Conservation (phyloP, 768 basidiomycete genomes). For the Pleurotus giganteus region DNA sequence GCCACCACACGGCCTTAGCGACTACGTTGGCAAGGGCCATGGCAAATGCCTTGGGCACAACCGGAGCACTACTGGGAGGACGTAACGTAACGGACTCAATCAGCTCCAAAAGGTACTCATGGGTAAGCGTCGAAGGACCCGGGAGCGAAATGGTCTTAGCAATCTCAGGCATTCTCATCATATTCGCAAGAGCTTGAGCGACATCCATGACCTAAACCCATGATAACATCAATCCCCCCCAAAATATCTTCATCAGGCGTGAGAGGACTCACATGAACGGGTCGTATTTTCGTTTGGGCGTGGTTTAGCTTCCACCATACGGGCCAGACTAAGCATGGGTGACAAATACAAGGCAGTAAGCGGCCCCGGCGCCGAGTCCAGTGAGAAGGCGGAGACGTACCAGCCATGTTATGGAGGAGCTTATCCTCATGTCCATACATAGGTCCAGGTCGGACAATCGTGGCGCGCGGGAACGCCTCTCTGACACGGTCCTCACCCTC, state of each 20-base stretch:
- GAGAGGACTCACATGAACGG: slow-evolving; percentile 73
- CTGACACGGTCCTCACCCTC: slow-evolving; percentile 88
- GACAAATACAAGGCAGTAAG: slow-evolving; percentile 11
- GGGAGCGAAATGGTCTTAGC: slow-evolving; percentile 77
- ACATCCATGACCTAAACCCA: slow-evolving; percentile 81
- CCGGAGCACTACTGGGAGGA: slow-evolving; percentile 67
- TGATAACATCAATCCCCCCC: slow-evolving; percentile 10
- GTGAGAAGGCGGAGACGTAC: slow-evolving; percentile 46
- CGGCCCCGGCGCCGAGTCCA: slow-evolving; percentile 11
- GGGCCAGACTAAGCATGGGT: slow-evolving; percentile 65
- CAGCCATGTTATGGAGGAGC: slow-evolving; percentile 86
- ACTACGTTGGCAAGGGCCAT: slow-evolving; percentile 51
- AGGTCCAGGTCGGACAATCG: slow-evolving; percentile 79
- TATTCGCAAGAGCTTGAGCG: slow-evolving; percentile 85
- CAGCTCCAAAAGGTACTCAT: slow-evolving; percentile 77
- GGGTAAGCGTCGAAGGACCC: slow-evolving; percentile 84
- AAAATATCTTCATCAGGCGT: slow-evolving; percentile 16
- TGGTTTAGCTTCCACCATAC: slow-evolving; percentile 94
- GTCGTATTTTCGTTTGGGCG: slow-evolving; percentile 82
- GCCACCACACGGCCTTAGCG: slow-evolving; percentile 86
- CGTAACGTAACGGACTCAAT: slow-evolving; percentile 79
- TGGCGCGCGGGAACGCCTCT: slow-evolving; percentile 79
- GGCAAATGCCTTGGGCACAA: slow-evolving; percentile 74
- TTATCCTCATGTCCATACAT: slow-evolving; percentile 98
- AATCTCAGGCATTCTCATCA: slow-evolving; percentile 60